Conservation (phyloP, 257 asterid species). For the Ehretia macrophylla region DNA sequence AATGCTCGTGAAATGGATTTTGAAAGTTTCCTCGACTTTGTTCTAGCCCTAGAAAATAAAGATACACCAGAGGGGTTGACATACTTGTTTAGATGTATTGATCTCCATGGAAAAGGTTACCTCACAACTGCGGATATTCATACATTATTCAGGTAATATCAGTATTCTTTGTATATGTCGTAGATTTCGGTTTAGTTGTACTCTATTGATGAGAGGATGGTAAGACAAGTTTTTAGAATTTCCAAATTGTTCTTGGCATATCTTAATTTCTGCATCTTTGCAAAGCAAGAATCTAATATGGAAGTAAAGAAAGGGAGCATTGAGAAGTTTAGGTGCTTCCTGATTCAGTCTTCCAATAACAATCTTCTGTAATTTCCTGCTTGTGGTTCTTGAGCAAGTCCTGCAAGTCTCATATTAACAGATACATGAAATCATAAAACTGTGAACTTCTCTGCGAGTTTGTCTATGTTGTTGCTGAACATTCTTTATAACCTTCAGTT, state of each 20-base stretch:
- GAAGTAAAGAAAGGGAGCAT: constrained; percentile 61
- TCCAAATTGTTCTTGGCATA: not conserved
- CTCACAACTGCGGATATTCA: constrained; percentile 94
- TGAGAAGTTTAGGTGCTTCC: constrained; percentile 41
- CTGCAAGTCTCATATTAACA: constrained; percentile 59
- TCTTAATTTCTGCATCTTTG: not conserved
- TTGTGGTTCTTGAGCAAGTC: constrained; percentile 47
- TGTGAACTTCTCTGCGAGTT: not conserved
- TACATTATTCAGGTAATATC: constrained; percentile 78
- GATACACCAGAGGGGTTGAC: constrained; percentile 94
- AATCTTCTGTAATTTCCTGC: constrained; percentile 60
- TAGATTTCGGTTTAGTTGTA: not conserved
- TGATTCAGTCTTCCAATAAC: constrained; percentile 51
- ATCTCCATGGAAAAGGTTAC: constrained; percentile 88
- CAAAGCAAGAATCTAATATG: constrained; percentile 12
- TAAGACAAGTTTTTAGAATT: not conserved
- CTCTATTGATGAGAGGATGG: not conserved
- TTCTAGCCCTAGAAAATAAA: constrained; percentile 90
- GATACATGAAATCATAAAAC: constrained; percentile 34
- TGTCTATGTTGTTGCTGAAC: not conserved
- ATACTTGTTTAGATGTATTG: constrained; percentile 89
- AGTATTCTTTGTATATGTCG: constrained; percentile 2
- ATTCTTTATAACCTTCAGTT: not conserved
- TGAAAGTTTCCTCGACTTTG: constrained; percentile 92
- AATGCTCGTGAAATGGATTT: constrained; percentile 95